These are phyloP conservation scores for Carex myosuroides DNA, from an alignment of 176 grass and related monocot genomes.

Conservation along the genomic window DNA sequence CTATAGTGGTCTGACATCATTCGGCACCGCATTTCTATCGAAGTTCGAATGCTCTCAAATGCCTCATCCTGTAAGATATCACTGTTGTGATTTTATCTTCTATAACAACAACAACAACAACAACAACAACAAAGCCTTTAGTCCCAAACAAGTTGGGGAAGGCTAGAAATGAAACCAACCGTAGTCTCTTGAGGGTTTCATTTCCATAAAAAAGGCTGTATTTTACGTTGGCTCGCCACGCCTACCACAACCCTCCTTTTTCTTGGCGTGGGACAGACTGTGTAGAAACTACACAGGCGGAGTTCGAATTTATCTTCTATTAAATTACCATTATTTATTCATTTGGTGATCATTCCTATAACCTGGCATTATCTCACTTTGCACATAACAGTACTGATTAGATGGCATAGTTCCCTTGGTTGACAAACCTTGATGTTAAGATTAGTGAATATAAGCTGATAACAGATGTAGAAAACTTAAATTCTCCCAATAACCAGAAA, in stretches of 20 bases:
- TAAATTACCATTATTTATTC: neutral
- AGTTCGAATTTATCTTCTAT: neutral
- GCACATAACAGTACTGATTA: neutral
- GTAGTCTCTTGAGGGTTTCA: too few species aligned
- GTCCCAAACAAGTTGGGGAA: too few species aligned
- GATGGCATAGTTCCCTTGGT: neutral
- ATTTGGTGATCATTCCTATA: neutral
- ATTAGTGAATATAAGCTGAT: neutral
- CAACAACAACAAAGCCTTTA: too few species aligned
- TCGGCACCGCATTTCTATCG: conserved; percentile 91
- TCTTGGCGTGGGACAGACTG: too few species aligned
- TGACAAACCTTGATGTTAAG: neutral
- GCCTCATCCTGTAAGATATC: conserved; percentile 75
- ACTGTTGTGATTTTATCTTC: neutral
- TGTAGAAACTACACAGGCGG: too few species aligned
- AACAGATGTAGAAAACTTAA: neutral
- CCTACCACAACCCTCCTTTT: too few species aligned
- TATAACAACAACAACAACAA: neutral
- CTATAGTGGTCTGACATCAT: conserved; percentile 86
- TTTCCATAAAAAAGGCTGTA: too few species aligned
- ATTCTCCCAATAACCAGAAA: neutral
- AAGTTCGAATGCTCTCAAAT: conserved; percentile 99
- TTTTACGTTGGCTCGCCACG: too few species aligned
- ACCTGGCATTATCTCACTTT: neutral
- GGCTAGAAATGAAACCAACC: too few species aligned